Evolutionary conservation across 2,329 filamentous ascomycete species (phyloP), one percentile per base, ranked within the genome.

Genomic region (Hypoxylon sp.): DNA sequence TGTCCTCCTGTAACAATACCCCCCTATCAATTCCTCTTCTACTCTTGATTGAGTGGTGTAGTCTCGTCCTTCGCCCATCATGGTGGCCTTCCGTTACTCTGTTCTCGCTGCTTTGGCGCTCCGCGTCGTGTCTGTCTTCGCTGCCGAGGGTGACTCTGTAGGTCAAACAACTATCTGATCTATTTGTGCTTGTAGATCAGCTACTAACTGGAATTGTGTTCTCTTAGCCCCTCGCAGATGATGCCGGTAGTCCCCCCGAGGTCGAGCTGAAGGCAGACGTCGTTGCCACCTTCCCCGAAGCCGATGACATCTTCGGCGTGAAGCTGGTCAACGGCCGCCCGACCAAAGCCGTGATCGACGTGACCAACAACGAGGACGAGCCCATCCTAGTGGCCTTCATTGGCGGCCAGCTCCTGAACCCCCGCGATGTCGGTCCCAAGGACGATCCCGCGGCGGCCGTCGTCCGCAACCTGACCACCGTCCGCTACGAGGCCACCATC

Each of bases 311-410:
- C 81, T 96, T 98, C 75, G 96, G 95, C 75, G 90, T 98, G 75
- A 97, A 97, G 88, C 90, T 98, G 74, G 88, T 98, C 85, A 99
- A 99, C 79, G 93, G 94, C 77, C 90, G 91, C 72, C 89, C 93
- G 45, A 97, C 94, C 70, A 89, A 92, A 80, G 91, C 94, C 36
- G 82, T 97, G 59, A 83, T 99, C 75, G 90, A 93, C 76, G 86
- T 99, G 79, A 88, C 86, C 79, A 99, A 99, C 85, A 85, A 93
- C 68, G 96, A 99, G 82, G 85, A 88, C 11, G 85, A 85, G 57
- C 87, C 94, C 23, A 87, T 99, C 77, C 87, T 86, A 68, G 85
- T 99, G 66, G 86, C 90, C 78, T 87, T 97, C 74, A 82, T 98
- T 49, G 90, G 90, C 48, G 96, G 94, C 71, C 87, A 88, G 70